Evolutionary conservation across 2,329 filamentous ascomycete genomes (phyloP).

Genomic region (Colletotrichum eremochloae): DNA sequence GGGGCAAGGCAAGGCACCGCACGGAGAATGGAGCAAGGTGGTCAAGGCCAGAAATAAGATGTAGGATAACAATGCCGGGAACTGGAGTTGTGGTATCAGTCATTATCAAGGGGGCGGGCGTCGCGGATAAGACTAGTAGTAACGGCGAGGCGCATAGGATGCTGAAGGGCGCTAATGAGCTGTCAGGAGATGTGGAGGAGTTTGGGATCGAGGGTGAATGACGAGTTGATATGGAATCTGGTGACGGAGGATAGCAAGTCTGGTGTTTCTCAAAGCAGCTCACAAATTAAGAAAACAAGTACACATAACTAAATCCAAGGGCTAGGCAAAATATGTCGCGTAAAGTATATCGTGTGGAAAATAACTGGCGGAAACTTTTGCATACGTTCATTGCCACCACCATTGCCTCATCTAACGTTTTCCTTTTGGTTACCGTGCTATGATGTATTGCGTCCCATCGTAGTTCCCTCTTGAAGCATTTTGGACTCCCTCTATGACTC

Average conservation of each 20-base stretch:
- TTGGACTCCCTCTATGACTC: background rate
- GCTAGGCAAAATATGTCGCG: background rate
- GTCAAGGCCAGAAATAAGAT: constrained; percentile 26
- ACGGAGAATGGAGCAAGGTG: constrained; percentile 38
- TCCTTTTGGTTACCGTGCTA: constrained; percentile 23
- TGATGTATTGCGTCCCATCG: constrained; percentile 30
- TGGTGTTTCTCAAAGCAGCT: constrained; percentile 12
- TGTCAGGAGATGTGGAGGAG: constrained; percentile 55
- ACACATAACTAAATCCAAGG: background rate
- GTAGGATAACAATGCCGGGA: constrained; percentile 2
- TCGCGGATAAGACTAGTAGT: constrained; percentile 38
- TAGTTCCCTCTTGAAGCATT: constrained; percentile 14
- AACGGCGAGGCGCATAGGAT: constrained; percentile 43
- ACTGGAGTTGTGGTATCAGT: constrained; percentile 37
- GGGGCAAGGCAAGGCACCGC: constrained; percentile 21
- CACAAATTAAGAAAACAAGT: background rate
- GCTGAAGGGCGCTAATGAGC: constrained; percentile 54
- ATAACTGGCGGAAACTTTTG: constrained; percentile 6
- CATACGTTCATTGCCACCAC: constrained; percentile 8
- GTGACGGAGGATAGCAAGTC: constrained; percentile 46
- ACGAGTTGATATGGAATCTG: constrained; percentile 60
- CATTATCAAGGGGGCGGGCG: constrained; percentile 12
- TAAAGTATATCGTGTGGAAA: background rate
- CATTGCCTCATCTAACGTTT: constrained; percentile 19
- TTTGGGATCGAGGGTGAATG: constrained; percentile 61